These are phyloP conservation scores for Terfezia boudieri DNA, from an alignment of 495 filamentous ascomycete genomes.

Conservation along the genomic window DNA sequence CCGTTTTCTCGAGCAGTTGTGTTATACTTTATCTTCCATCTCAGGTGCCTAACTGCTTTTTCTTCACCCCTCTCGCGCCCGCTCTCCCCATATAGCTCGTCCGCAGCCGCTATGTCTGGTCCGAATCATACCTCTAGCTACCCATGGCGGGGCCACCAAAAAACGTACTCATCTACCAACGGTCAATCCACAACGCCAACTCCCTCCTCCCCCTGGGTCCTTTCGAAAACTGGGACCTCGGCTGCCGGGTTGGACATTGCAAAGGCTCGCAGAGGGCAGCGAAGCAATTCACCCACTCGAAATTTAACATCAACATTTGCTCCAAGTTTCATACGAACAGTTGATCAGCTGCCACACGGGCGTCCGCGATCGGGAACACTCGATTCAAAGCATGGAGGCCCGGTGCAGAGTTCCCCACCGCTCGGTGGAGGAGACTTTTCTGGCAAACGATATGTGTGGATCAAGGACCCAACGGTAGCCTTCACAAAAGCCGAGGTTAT, in stretches of 20 bases:
- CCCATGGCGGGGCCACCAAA: not conserved
- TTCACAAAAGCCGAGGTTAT: conserved; percentile 85
- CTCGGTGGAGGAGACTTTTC: conserved; percentile 87
- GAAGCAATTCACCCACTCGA: conserved; percentile 7
- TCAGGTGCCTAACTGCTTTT: too few relatives aligned
- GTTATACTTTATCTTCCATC: too few relatives aligned
- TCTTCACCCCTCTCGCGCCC: too few relatives aligned
- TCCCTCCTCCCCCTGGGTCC: not conserved
- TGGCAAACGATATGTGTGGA: conserved; percentile 96
- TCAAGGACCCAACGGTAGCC: conserved; percentile 62
- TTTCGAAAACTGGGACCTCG: not conserved
- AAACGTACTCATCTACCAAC: not conserved
- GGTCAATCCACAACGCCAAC: not conserved
- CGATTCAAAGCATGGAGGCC: conserved; percentile 25
- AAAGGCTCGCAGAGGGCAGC: not conserved
- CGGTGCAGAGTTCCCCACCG: conserved; percentile 48
- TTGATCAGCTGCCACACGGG: conserved; percentile 29
- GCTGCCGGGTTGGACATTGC: not conserved
- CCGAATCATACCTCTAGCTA: not conserved
- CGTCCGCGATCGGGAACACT: not conserved
- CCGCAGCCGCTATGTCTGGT: not conserved
- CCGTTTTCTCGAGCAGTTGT: too few relatives aligned
- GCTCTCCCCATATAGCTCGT: too few relatives aligned
- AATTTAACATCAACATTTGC: conserved; percentile 49
- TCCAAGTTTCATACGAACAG: conserved; percentile 78